Evolutionary conservation across 768 basidiomycete species (phyloP), one percentile per base, ranked within the genome.

Genomic region (Termitomyces titanicus): DNA sequence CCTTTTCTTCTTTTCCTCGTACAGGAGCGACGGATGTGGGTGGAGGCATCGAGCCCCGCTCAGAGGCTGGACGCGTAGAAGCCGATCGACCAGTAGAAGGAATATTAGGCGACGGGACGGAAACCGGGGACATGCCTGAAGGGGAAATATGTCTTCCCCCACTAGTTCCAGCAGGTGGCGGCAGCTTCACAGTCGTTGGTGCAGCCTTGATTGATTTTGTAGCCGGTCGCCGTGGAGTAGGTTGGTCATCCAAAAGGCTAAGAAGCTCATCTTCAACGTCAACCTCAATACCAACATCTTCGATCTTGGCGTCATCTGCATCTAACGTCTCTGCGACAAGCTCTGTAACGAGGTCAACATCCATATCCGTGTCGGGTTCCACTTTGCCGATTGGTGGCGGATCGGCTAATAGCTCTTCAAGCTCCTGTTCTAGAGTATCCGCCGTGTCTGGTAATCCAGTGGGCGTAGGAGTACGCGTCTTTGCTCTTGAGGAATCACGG

Each of bases 181-280:
- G 40, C 11, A 52, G 52, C 53, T 58, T 63, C 17, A 44, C 31
- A 9, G 31, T 40, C 34, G 51, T 43, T 33, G 29, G n/a, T 17
- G 33, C 46, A 20, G 42, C 40, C 4, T 55, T 58, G 29, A 33
- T 48, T 17, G 56, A 45, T 37, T 57, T 60, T 27, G 55, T 51
- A 51, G 64, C 51, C 35, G 58, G 47, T 39, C 62, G 56, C 53
- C 59, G 64, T 38, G 60, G 59, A 11, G 66, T 59, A 27, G 66
- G 69, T 25, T 64, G 70, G 60, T 83, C 86, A 62, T 86, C 88
- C 29, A 90, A 72, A 24, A 90, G 72, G 61, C 86, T 86, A 54
- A 89, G 74, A 47, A 89, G 68, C 68, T 89, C 88, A 59, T 86
- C 81, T 55, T 86, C 85, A 22, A 84, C 79, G 52, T 85, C 72